Evolutionary conservation across 257 asterid genomes (phyloP), one percentile per base, ranked within the genome.

Genomic region (Cordia subcordata): DNA sequence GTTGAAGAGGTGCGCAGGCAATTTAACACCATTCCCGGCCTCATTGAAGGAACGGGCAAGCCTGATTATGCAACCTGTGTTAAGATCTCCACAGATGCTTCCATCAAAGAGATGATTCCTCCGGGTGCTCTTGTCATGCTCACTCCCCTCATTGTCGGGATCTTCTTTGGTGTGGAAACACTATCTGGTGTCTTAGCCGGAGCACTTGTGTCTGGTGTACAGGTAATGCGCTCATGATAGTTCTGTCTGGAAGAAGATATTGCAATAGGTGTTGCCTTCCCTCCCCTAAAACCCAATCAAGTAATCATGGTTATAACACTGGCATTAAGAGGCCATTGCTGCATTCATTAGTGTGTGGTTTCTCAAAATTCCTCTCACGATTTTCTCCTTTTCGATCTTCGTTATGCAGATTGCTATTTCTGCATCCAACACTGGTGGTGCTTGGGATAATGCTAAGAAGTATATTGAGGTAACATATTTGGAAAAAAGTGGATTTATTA

Each of bases 71-170:
- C 95, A 16, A 81, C 84, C 50, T 86, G 95, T 38, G 95, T 86
- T 38, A 86, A 83, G 71, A 86, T 86, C 67, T 86, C 95, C 27
- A 86, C 95, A 4, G 95, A 86, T 68, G 95, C 95, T 22, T 86
- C 95, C 6, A 61, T 86, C 72, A 86, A 78, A 63, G 95, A 86
- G 79, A 86, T 86, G 95, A 72, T 86, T 23, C 89, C 95, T 57
- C 95, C 95, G 8, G 95, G 95, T 66, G 88, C 89, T 21, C 95
- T 86, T 44, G 95, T 86, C 71, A 86, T 86, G 92, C 95, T 86
- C 55, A 86, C 95, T 5, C 92, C 92, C 46, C 91, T 86, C 55
- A 80, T 86, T 1, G 92, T 81, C 0, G 95, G 95, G 12, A 77
- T 79, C 70, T 77, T 86, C 74, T 83, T 86, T 50, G 95, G 92